A percentile compares a stretch with the other conserved stretches of the same genome.
Conservation (phyloP, 2,329 filamentous ascomycete genomes). For the Eutypa lata region DNA sequence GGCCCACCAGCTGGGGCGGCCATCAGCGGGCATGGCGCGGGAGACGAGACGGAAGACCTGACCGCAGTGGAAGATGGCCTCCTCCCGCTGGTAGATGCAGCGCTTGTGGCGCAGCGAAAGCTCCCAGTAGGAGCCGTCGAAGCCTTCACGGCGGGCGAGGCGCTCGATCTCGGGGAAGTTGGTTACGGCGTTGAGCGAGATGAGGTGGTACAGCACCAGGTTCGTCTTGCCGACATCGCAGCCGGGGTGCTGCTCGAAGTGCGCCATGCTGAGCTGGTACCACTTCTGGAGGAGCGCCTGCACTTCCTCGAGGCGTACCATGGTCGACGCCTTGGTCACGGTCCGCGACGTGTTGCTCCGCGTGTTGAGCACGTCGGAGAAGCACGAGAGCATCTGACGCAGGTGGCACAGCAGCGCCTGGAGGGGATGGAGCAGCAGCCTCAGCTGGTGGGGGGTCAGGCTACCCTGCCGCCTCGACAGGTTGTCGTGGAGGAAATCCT, state of each 20-base stretch:
- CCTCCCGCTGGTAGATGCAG: constrained; percentile 61
- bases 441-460: constrained; percentile 54
- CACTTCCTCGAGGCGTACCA: constrained; percentile 60
- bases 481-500: constrained; percentile 64
- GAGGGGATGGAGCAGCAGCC: constrained; percentile 66
- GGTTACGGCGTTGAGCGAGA: constrained; percentile 66
- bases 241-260: constrained; percentile 51
- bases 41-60: constrained; percentile 60
- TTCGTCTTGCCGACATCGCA: constrained; percentile 63
- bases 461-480: constrained; percentile 44
- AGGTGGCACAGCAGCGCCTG: constrained; percentile 64
- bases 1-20: constrained; percentile 69
- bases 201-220: constrained; percentile 67
- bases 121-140: constrained; percentile 54
- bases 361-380: constrained; percentile 50
- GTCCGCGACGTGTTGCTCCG: constrained; percentile 40
- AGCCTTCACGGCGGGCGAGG: constrained; percentile 58
- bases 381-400: constrained; percentile 62
- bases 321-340: constrained; percentile 58
- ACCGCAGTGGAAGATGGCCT: constrained; percentile 65
- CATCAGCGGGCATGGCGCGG: constrained; percentile 55
- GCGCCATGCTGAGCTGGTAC: constrained; percentile 61
- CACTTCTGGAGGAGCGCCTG: constrained; percentile 62
- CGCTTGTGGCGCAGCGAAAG: constrained; percentile 55
- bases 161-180: constrained; percentile 66